Percentiles rank a stretch among this genome's conserved stretches.
Evolutionary conservation across 441 rosid species (phyloP).

Genomic region (Gossypium lobatum): DNA sequence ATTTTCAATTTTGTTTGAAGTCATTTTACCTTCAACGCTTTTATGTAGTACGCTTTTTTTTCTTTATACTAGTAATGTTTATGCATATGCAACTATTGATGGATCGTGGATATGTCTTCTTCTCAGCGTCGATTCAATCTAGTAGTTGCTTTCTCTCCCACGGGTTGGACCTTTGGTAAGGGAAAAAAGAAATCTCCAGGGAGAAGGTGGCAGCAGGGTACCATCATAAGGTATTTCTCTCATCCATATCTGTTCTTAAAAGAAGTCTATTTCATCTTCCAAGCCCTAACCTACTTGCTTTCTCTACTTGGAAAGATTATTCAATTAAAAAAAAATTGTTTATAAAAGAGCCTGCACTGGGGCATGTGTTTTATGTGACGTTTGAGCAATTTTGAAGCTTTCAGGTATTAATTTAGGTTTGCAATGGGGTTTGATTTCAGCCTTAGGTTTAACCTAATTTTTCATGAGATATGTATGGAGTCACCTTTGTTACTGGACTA

Average conservation of each 20-base stretch:
- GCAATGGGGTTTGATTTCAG: background rate
- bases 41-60: background rate
- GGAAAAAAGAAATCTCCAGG: conserved; percentile 83
- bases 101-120: background rate
- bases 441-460: background rate
- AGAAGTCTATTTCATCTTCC: background rate
- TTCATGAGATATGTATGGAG: background rate
- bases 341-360: background rate
- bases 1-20: background rate
- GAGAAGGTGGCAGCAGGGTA: conserved; percentile 89
- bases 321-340: too few species aligned
- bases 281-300: background rate
- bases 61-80: background rate
- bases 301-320: background rate
- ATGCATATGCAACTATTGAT: background rate
- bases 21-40: background rate
- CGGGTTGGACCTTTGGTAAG: conserved; percentile 88
- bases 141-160: conserved; percentile 89
- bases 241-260: background rate
- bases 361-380: background rate
- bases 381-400: background rate
- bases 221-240: conserved; percentile 67
- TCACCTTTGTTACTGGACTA: background rate
- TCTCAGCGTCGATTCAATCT: conserved; percentile 68
- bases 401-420: background rate